Evolutionary conservation across 2,329 filamentous ascomycete species (phyloP).

Genomic region (Talaromyces verruculosus): DNA sequence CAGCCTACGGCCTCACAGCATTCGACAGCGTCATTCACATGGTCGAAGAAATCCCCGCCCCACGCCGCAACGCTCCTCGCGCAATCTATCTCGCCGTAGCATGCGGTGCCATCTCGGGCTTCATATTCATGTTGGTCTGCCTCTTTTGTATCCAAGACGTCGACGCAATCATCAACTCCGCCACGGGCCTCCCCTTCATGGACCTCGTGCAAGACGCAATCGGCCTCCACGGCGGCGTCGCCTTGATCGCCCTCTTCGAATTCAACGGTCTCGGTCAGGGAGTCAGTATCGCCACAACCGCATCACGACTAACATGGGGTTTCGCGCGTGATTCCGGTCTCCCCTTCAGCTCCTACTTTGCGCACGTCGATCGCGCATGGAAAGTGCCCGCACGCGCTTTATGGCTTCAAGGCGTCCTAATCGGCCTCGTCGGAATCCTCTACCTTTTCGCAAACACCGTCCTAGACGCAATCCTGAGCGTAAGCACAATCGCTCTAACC

Average conservation of each 20-base stretch:
- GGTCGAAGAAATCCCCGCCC: constrained; percentile 48
- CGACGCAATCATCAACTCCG: constrained; percentile 44
- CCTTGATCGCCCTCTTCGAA: constrained; percentile 52
- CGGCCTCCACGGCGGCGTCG: constrained; percentile 51
- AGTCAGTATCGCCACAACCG: constrained; percentile 54
- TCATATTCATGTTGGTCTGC: constrained; percentile 58
- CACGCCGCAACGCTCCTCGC: constrained; percentile 52
- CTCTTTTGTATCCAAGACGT: constrained; percentile 57
- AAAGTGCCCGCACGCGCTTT: constrained; percentile 55
- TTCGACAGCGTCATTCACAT: constrained; percentile 62
- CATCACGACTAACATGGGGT: constrained; percentile 59
- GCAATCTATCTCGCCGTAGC: constrained; percentile 52
- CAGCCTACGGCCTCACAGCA: constrained; percentile 57
- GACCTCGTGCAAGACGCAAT: constrained; percentile 57
- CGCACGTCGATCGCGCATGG: constrained; percentile 50
- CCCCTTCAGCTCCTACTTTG: constrained; percentile 41
- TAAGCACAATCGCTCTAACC: constrained; percentile 58
- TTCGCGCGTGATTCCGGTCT: constrained; percentile 50
- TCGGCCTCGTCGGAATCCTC: constrained; percentile 54
- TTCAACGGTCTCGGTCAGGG: constrained; percentile 53
- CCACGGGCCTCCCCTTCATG: constrained; percentile 59
- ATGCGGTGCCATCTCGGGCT: constrained; percentile 55
- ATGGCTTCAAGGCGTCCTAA: constrained; percentile 53
- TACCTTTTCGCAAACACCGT: constrained; percentile 57
- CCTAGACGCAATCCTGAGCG: constrained; percentile 55